phyloP scores from a whole-genome alignment of 306 rosid species.

The Cicer judaicum region DNA sequence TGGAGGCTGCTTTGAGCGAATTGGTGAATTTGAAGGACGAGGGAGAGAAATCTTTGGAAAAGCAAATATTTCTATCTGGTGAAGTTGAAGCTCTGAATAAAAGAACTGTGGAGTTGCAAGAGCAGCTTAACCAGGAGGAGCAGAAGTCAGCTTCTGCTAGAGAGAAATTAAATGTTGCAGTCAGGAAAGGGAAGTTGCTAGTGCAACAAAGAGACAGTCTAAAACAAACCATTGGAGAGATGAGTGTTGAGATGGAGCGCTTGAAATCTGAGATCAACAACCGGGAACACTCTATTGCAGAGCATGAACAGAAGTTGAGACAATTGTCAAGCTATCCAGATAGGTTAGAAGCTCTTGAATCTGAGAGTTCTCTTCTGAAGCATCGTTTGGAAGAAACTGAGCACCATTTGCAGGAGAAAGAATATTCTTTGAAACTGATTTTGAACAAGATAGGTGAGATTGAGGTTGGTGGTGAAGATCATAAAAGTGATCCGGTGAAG shows the following conservation, averaged over 20 bases:
- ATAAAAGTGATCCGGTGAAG: constrained; percentile 63
- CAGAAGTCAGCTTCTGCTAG: constrained; percentile 84
- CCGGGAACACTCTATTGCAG: constrained; percentile 58
- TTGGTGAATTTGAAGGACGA: constrained; percentile 67
- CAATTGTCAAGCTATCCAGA: constrained; percentile 65
- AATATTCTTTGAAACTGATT: constrained; percentile 57
- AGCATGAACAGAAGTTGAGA: constrained; percentile 64
- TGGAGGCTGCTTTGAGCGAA: constrained; percentile 72
- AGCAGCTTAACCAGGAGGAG: constrained; percentile 82
- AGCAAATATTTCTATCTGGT: constrained; percentile 58
- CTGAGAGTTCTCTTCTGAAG: constrained; percentile 65
- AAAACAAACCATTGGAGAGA: constrained; percentile 74
- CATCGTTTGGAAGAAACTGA: constrained; percentile 67
- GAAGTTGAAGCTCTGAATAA: constrained; percentile 67
- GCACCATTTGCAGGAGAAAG: constrained; percentile 70
- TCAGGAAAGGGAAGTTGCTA: constrained; percentile 91
- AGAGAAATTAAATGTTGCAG: constrained; percentile 90
- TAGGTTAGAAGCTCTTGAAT: constrained; percentile 71
- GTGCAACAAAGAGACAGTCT: constrained; percentile 86
- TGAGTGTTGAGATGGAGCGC: constrained; percentile 62
- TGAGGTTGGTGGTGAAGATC: constrained; percentile 61
- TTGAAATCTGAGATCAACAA: constrained; percentile 68
- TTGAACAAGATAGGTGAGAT: constrained; percentile 61
- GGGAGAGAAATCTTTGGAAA: constrained; percentile 65
- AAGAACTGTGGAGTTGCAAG: constrained; percentile 74